Evolutionary conservation across 1,139 yeast genomes (phyloP).

Genomic region (Yamadazyma membranifaciens): DNA sequence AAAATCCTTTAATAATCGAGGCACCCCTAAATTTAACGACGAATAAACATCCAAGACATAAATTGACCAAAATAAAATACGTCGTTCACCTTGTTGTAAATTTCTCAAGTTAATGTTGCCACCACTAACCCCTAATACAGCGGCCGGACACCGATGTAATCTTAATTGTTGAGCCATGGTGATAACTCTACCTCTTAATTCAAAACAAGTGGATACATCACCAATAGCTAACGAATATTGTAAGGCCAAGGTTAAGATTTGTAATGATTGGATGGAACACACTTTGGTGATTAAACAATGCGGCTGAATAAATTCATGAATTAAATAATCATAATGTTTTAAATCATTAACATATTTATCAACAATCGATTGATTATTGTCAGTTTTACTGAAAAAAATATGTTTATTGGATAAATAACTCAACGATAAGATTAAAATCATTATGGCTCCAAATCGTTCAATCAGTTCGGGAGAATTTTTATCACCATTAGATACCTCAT

Average conservation of each 20-base stretch:
- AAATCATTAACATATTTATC: constrained; percentile 21
- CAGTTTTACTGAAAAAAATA: constrained; percentile 17
- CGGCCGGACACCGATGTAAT: constrained; percentile 84
- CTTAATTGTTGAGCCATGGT: constrained; percentile 87
- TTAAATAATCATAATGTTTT: constrained; percentile 46
- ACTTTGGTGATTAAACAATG: constrained; percentile 49
- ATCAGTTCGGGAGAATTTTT: constrained; percentile 24
- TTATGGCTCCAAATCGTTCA: constrained; percentile 61
- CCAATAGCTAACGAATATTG: constrained; percentile 75
- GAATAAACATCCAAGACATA: constrained; percentile 76
- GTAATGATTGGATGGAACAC: constrained; percentile 70
- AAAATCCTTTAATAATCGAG: constrained; percentile 72
- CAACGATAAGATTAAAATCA: constrained; percentile 57
- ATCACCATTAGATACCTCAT: not conserved
- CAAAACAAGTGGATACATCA: constrained; percentile 71
- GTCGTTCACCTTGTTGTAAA: constrained; percentile 74
- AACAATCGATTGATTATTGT: constrained; percentile 14
- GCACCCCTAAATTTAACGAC: constrained; percentile 77
- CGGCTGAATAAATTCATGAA: constrained; percentile 54
- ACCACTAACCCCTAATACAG: constrained; percentile 53
- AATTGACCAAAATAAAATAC: constrained; percentile 81
- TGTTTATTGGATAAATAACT: constrained; percentile 47
- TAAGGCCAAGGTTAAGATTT: constrained; percentile 64
- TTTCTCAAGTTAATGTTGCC: constrained; percentile 49
- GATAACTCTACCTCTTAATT: constrained; percentile 69